Evolutionary conservation across 495 filamentous ascomycete genomes (phyloP), one percentile per base, ranked within the genome.

Genomic region (Neohortaea acidophila): DNA sequence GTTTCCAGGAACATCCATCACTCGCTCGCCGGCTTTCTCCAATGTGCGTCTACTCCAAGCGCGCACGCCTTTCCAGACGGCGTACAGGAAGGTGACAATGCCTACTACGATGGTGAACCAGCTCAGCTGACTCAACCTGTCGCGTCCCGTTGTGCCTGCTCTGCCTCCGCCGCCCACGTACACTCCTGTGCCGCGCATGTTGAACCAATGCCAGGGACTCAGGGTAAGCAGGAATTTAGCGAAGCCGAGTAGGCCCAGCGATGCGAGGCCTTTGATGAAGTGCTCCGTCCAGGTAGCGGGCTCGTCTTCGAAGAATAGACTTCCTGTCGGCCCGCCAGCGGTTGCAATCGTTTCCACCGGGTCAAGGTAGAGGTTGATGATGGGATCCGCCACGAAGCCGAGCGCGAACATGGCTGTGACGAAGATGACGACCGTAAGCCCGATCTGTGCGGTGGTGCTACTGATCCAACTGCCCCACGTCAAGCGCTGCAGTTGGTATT

Each of bases 341-440:
- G 58, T 55, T 15, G 55, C 56, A 15, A 73, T 49, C 14, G 67
- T 67, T 20, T 63, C 64, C 38, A 75, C 58, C 0, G 83, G 82
- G 52, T 91, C 84, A 12, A 87, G 56, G 62, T 84, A 92, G 14
- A 92, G 62, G 44, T 81, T 79, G 54, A 97, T 81, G 48, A 96
- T 83, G 9, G 85, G 85, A 61, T 94, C 87, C 44, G 84, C 85
- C 53, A 94, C 59, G 51, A 94, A 94, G 38, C 85, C 85, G 44
- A 92, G 69, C 1, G 83, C 4, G 48, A 86, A 94, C 21, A 91
- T 61, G 30, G 75, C 67, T 24, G 77, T 39, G 10, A 83, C 22
- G 32, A 92, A 63, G 44, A 93, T 81, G 10, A 60, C 23, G 2
- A 81, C 32, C 1, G 86, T 93, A 39, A 93, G 57, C 0, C 54